These are phyloP conservation scores for Microdochium bolleyi DNA, from an alignment of 2,329 filamentous ascomycete species.

Conservation along the genomic window DNA sequence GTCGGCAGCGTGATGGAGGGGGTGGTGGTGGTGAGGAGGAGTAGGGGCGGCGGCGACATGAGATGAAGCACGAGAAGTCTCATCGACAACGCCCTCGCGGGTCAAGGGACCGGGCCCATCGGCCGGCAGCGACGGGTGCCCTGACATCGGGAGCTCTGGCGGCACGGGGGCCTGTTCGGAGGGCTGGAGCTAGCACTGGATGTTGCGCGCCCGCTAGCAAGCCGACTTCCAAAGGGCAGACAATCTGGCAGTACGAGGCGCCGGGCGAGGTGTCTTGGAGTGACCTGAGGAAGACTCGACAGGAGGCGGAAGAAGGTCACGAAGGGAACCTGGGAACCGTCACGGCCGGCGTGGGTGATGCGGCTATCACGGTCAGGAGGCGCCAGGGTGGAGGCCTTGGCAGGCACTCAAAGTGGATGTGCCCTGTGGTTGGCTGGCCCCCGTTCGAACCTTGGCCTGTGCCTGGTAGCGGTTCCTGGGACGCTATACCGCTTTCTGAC, in stretches of 20 bases:
- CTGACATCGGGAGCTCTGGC: background rate
- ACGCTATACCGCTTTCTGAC: background rate
- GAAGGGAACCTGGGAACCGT: background rate
- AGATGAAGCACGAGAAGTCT: constrained; percentile 30
- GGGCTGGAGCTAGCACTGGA: background rate
- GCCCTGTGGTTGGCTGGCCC: background rate
- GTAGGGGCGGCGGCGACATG: constrained; percentile 10
- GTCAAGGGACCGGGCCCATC: background rate
- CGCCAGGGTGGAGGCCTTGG: background rate
- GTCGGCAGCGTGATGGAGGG: constrained; percentile 12
- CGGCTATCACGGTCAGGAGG: background rate
- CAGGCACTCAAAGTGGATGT: too few species aligned
- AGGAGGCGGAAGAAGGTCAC: background rate
- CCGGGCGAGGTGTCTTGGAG: background rate
- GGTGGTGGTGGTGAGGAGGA: constrained; percentile 10
- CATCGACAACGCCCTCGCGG: constrained; percentile 8
- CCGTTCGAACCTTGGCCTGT: too few species aligned
- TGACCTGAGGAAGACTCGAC: background rate
- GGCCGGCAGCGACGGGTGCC: background rate
- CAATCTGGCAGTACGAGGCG: background rate
- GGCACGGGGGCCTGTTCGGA: too few species aligned
- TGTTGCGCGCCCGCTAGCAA: background rate
- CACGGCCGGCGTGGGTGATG: background rate
- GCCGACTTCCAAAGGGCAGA: background rate
- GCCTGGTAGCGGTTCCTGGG: too few species aligned